Conservation (phyloP, 2,329 filamentous ascomycete genomes). For the Ascocoryne sarcoides region DNA sequence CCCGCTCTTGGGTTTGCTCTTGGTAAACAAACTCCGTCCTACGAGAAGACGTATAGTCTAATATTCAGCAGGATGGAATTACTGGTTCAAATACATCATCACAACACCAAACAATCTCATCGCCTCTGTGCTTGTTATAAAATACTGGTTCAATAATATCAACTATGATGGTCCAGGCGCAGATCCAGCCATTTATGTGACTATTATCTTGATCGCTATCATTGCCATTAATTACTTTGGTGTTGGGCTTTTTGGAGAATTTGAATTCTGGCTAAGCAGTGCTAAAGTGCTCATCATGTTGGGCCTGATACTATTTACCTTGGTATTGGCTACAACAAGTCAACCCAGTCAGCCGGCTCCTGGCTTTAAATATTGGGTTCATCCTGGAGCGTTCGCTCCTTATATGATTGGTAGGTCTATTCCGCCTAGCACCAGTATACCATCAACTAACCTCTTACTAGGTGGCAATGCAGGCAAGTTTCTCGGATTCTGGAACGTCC, state of each 20-base stretch:
- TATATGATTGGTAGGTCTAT: conserved; percentile 17
- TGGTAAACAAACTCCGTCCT: conserved; percentile 37
- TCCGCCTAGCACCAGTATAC: background rate
- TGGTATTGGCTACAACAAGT: conserved; percentile 56
- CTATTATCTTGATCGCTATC: conserved; percentile 57
- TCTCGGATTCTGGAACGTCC: conserved; percentile 47
- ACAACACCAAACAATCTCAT: conserved; percentile 79
- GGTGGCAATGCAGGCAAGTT: conserved; percentile 41
- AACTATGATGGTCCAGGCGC: conserved; percentile 32
- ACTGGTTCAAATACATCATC: conserved; percentile 61
- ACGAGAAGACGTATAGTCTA: background rate
- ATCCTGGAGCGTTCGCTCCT: conserved; percentile 35
- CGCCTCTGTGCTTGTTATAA: conserved; percentile 68
- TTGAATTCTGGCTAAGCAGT: conserved; percentile 48
- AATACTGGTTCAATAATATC: conserved; percentile 60
- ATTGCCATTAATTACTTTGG: conserved; percentile 58
- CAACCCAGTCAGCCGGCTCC: conserved; percentile 46
- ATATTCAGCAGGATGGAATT: conserved; percentile 17
- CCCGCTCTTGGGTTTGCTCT: conserved; percentile 73
- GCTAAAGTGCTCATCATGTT: conserved; percentile 58
- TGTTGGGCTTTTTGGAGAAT: conserved; percentile 29
- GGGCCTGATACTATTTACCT: conserved; percentile 55
- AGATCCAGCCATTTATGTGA: conserved; percentile 73
- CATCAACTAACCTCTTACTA: conserved; percentile 5
- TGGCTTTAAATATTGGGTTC: conserved; percentile 42